Conservation (phyloP, 1,284 basidiomycete species). For the Trichosporon sp. region DNA sequence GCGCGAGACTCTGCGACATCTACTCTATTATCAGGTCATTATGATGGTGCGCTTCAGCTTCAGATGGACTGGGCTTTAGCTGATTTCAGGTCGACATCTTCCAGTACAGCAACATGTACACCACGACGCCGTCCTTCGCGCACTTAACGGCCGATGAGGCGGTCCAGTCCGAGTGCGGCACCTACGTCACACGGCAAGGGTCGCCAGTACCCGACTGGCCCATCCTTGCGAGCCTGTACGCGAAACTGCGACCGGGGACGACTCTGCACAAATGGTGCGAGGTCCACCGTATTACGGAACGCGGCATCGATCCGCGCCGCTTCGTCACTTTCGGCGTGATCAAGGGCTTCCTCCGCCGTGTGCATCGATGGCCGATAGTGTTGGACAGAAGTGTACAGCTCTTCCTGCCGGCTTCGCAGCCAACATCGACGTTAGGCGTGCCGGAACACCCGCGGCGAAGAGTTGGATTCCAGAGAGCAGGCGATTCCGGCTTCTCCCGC, state of each 20-base stretch:
- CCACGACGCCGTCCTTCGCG: conserved; percentile 77
- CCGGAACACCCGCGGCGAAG: conserved; percentile 15
- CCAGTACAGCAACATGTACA: conserved; percentile 98
- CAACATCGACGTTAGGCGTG: not conserved
- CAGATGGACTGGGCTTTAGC: not conserved
- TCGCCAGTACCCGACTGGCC: conserved; percentile 72
- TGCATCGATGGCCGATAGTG: conserved; percentile 84
- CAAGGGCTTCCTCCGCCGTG: conserved; percentile 90
- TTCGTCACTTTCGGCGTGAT: conserved; percentile 99
- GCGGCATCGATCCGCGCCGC: conserved; percentile 85
- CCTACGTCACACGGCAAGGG: conserved; percentile 74
- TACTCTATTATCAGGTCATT: conserved; percentile 95
- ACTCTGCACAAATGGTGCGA: conserved; percentile 91
- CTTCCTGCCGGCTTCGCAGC: not conserved
- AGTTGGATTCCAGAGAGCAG: conserved; percentile 24
- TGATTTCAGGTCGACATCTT: conserved; percentile 76
- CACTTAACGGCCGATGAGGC: conserved; percentile 80
- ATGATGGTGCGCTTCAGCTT: conserved; percentile 65
- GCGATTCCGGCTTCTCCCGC: conserved; percentile 28
- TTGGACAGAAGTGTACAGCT: conserved; percentile 35
- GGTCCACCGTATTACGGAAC: conserved; percentile 67
- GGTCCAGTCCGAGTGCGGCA: conserved; percentile 82
- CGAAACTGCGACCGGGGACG: conserved; percentile 78
- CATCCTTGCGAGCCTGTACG: conserved; percentile 78
- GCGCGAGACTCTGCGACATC: conserved; percentile 84